Base-by-base conservation (phyloP, 1,284 basidiomycete genomes). In the Heterobasidion occidentale region DNA sequence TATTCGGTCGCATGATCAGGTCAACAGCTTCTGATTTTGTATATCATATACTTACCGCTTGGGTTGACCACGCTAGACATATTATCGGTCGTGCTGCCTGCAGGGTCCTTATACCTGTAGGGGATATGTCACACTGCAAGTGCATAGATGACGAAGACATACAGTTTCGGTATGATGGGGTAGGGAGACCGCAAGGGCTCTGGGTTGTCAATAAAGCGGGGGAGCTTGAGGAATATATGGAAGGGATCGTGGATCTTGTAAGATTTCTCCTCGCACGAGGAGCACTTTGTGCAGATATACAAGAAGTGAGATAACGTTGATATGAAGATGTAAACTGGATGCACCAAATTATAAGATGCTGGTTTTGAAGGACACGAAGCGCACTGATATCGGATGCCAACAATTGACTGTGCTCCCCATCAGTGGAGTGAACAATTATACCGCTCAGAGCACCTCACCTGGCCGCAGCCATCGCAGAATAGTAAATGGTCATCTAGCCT, bases 171-270 rank as follows among this genome's bases (percentile, higher is more conserved):
- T 4, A 94, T 67, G 59, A 93, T 72, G 1, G 84, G 78, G 33
- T 67, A 71, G 0, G 74, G 64, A 0, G 81, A 84, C 61, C 85
- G 78, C n/a, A 95, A 74, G 1, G 81, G 78, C 19, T 77, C 48
- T 1, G 53, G 49, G 15, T 57, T 75, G 54, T 90, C 78, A 14
- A 94, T 84, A 1, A 87, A 90, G 9, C 90, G 79, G 47, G 85
- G 84, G 42, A 95, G 75, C 66, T 91, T 93, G 77, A 94, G 84
- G 74, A 95, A 96, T 35, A 90, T 75, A 63, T 96, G 92, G 69
- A 79, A 80, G 0, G 91, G 82, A 67, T 94, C 84, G 65, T 96
- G 92, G 20, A 91, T 64, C 9, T 78, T 71, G 64, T 93, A 91
- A 0, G 91, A 94, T 44, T 77, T 77, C 46, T 75, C 69, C 70